A percentile compares a stretch with the other conserved stretches of the same genome.
These are phyloP conservation scores for Epicoccum sorghinum DNA, from an alignment of 2,329 filamentous ascomycete genomes.

Conservation along the genomic window DNA sequence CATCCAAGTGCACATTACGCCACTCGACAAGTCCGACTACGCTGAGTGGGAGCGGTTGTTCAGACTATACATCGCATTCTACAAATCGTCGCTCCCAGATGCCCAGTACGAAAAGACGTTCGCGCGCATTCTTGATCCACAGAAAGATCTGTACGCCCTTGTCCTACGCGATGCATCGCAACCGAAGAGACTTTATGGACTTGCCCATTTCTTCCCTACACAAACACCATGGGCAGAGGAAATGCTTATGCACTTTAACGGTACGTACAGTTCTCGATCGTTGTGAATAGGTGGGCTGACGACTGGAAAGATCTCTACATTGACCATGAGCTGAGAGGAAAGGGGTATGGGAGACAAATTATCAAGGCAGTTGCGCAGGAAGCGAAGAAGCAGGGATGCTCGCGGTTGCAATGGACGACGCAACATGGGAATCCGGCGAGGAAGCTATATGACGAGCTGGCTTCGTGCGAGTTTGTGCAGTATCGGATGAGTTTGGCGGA, in stretches of 20 bases:
- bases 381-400: slow-evolving; percentile 10
- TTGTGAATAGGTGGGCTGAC: neutral
- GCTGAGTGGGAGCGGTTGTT: slow-evolving; percentile 16
- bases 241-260: slow-evolving; percentile 14
- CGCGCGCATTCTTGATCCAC: slow-evolving; percentile 7
- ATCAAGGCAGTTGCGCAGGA: slow-evolving; percentile 13
- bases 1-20: neutral
- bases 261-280: neutral
- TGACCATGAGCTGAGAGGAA: slow-evolving; percentile 15
- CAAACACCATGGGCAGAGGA: slow-evolving; percentile 19
- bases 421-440: slow-evolving; percentile 16
- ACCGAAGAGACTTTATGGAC: slow-evolving; percentile 5
- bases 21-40: slow-evolving; percentile 5
- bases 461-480: slow-evolving; percentile 8
- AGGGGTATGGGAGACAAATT: slow-evolving; percentile 13
- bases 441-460: slow-evolving; percentile 18
- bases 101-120: slow-evolving; percentile 16
- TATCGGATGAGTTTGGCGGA: slow-evolving; percentile 6
- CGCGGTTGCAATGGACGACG: slow-evolving; percentile 14
- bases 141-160: slow-evolving; percentile 6
- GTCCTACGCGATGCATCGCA: slow-evolving; percentile 9
- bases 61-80: slow-evolving; percentile 17
- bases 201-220: slow-evolving; percentile 17
- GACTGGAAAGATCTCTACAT: slow-evolving; percentile 5
- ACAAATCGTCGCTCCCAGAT: slow-evolving; percentile 17